Base-by-base conservation (phyloP, 2,329 filamentous ascomycete species). In the Tolypocladium ovalisporum region DNA sequence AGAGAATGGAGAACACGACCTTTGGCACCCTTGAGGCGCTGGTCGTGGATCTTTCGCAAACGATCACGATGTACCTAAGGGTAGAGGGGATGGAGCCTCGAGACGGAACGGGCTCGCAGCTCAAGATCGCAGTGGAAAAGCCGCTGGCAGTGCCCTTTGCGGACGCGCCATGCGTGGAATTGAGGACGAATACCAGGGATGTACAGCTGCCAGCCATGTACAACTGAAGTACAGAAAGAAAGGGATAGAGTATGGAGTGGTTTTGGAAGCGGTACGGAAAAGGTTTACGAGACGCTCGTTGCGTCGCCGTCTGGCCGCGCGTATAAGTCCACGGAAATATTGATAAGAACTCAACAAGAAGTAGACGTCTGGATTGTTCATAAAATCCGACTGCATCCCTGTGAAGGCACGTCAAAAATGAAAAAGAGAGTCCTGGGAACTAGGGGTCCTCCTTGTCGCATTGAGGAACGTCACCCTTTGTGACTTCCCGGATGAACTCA, bases 71-170 rank as follows among this genome's bases (percentile, higher is more conserved):
- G 29, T 73, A 76, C 35, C 73, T 82, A 60, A 65, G 65, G 59
- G 64, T 52, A n/a, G 59, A 54, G 42, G 55, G 60, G 35, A 22
- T 19, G 29, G 54, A 34, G 34, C 62, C 53, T 8, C 29, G n/a
- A 1, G 62, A 64, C 24, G 60, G 57, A 17, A 53, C 62, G 24
- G 73, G 74, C 17, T 79, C 80, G 71, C 76, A 76, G 58, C 73
- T 91, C 54, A 79, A 76, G 59, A 77, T 91, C 40, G 74, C 75
- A 29, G 73, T 91, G 55, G 84, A 85, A 70, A 91, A 91, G 73
- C 88, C 88, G 3, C 83, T 86, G 15, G 88, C 88, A 0, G 85
- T 91, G 24, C 80, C 84, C 0, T 82, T 87, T 64, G 88, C 88
- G 2, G 87, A 90, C 62, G 85, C 84, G 13, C 86, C 88, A 0